Evolutionary conservation across 202 grass and related monocot species (phyloP).

Genomic region (Elaeis oleifera): DNA sequence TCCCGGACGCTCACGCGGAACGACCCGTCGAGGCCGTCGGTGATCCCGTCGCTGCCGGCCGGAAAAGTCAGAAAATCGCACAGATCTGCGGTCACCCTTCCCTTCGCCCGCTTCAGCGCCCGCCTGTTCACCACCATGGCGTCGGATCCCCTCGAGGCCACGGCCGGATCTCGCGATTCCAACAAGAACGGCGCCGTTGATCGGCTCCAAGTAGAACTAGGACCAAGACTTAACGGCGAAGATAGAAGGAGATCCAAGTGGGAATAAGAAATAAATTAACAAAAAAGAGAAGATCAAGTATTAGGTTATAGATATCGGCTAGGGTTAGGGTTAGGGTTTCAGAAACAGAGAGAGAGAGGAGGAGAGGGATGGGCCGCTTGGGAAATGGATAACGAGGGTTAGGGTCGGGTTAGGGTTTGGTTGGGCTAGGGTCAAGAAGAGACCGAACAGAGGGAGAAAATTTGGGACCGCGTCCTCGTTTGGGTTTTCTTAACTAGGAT

Average conservation of each 20-base stretch:
- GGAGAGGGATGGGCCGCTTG: neutral
- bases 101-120: conserved; percentile 75
- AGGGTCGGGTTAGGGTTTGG: conserved; percentile 28
- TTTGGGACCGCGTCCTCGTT: conserved; percentile 22
- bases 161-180: conserved; percentile 28
- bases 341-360: neutral
- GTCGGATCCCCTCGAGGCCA: neutral
- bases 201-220: neutral
- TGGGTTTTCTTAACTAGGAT: neutral
- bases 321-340: conserved; percentile 55
- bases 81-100: conserved; percentile 24
- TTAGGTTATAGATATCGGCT: conserved; percentile 21
- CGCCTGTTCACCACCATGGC: conserved; percentile 92
- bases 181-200: neutral
- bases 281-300: too few species aligned
- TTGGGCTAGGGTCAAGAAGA: conserved; percentile 39
- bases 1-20: conserved; percentile 68
- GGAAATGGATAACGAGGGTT: neutral
- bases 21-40: conserved; percentile 39
- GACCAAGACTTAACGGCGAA: neutral
- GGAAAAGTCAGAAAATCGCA: conserved; percentile 29
- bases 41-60: conserved; percentile 16
- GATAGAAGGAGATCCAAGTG: conserved; percentile 13
- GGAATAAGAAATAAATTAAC: too few species aligned
- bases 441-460: conserved; percentile 40